Percentiles rank a stretch among this genome's conserved stretches.
Conservation (phyloP, 306 rosid species). For the Fragaria vesca region DNA sequence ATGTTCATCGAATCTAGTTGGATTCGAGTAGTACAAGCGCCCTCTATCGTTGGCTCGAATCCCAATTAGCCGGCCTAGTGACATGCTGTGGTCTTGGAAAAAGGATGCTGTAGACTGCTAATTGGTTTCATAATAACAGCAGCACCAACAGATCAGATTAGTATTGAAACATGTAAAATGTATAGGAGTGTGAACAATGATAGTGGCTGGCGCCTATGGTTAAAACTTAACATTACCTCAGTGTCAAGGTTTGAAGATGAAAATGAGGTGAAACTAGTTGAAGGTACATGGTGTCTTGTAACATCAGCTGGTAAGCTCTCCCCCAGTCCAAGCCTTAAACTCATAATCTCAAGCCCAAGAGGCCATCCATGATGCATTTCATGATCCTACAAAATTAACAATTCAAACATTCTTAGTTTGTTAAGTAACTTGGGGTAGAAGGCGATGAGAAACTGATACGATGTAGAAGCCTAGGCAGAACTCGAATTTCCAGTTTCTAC, state of each 20-base stretch:
- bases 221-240: slow-evolving; percentile 40
- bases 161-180: not conserved
- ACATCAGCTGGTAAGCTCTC: slow-evolving; percentile 42
- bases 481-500: not conserved
- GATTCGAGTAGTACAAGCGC: slow-evolving; percentile 38
- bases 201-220: not conserved
- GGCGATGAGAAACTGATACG: not conserved
- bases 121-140: not conserved
- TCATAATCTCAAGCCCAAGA: slow-evolving; percentile 66
- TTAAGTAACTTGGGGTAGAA: not conserved
- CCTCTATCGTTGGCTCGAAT: slow-evolving; percentile 46
- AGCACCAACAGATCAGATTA: not conserved
- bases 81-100: slow-evolving; percentile 71
- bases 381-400: slow-evolving; percentile 40
- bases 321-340: slow-evolving; percentile 46
- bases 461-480: not conserved
- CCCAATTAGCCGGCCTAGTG: slow-evolving; percentile 76
- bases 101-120: slow-evolving; percentile 73
- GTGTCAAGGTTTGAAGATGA: slow-evolving; percentile 87
- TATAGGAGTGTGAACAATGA: not conserved
- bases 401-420: not conserved
- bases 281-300: slow-evolving; percentile 36
- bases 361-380: slow-evolving; percentile 75
- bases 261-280: slow-evolving; percentile 70
- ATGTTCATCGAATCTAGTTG: slow-evolving; percentile 38